Evolutionary conservation across 768 basidiomycete genomes (phyloP).

Genomic region (Mycena crocata): DNA sequence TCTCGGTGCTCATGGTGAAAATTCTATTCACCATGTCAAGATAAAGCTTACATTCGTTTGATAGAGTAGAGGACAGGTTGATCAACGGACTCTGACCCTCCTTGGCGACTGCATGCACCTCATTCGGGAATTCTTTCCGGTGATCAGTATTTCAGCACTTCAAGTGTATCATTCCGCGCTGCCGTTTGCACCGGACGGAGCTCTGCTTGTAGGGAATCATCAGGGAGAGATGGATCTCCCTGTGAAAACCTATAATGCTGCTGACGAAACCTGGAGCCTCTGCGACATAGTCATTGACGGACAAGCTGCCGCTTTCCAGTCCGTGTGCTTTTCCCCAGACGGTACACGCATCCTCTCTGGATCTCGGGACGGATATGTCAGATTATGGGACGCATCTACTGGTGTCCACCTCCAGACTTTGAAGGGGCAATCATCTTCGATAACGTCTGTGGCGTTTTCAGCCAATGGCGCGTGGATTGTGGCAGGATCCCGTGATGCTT

Average conservation of each 20-base stretch:
- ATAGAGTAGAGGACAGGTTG: background rate
- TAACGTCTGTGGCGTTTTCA: background rate
- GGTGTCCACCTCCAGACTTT: background rate
- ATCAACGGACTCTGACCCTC: background rate
- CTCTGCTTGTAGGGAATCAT: background rate
- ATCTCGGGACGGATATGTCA: background rate
- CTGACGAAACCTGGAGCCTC: background rate
- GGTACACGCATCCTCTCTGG: background rate
- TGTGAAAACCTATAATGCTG: background rate
- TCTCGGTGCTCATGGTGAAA: background rate
- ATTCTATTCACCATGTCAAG: background rate
- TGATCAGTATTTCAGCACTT: slow-evolving; percentile 28
- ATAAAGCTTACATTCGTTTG: background rate
- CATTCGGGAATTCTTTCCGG: slow-evolving; percentile 19
- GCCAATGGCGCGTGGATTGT: background rate
- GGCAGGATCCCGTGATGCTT: background rate
- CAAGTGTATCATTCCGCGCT: slow-evolving; percentile 28
- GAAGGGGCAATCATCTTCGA: background rate
- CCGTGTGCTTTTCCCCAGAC: background rate
- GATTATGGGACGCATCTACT: background rate
- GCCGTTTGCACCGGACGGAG: background rate
- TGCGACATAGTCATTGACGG: background rate
- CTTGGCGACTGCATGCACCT: slow-evolving; percentile 23
- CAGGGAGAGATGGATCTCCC: background rate
- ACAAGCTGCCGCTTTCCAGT: background rate